phyloP scores from a whole-genome alignment of 257 asterid genomes.

The Petrea volubilis region DNA sequence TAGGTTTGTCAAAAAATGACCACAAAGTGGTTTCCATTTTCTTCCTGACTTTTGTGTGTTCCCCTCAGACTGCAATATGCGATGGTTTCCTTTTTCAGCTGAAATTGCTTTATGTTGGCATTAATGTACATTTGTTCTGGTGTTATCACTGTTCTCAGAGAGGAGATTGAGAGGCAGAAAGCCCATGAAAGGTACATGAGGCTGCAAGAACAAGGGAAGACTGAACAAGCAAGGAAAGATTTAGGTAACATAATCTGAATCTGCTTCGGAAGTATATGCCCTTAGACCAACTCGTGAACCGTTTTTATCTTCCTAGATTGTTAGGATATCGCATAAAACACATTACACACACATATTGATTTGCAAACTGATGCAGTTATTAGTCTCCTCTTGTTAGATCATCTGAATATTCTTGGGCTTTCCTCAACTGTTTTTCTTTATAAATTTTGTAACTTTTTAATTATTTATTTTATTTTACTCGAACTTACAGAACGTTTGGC shows the following conservation, averaged over 20 bases:
- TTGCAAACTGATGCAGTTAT: neutral
- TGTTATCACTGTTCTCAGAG: constrained; percentile 45
- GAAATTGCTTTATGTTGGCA: neutral
- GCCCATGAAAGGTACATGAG: constrained; percentile 96
- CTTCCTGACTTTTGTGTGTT: neutral
- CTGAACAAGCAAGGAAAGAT: constrained; percentile 92
- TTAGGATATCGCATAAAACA: neutral
- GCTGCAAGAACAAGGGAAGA: constrained; percentile 98
- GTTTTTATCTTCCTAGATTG: neutral
- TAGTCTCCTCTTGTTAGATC: neutral
- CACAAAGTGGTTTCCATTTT: neutral
- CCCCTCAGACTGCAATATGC: neutral
- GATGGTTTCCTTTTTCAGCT: too few species aligned
- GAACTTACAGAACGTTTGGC: constrained; percentile 78
- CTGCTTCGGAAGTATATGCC: neutral
- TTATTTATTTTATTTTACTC: neutral
- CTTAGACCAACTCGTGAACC: neutral
- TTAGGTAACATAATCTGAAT: constrained; percentile 53
- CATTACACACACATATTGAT: too few species aligned
- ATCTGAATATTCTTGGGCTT: too few species aligned
- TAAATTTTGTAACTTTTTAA: neutral
- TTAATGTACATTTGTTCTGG: neutral
- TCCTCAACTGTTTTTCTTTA: neutral
- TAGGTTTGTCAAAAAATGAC: neutral
- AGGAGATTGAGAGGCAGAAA: constrained; percentile 89